phyloP scores from a whole-genome alignment of 371 early-diverging fungal genomes.

The Mucor mucedo region DNA sequence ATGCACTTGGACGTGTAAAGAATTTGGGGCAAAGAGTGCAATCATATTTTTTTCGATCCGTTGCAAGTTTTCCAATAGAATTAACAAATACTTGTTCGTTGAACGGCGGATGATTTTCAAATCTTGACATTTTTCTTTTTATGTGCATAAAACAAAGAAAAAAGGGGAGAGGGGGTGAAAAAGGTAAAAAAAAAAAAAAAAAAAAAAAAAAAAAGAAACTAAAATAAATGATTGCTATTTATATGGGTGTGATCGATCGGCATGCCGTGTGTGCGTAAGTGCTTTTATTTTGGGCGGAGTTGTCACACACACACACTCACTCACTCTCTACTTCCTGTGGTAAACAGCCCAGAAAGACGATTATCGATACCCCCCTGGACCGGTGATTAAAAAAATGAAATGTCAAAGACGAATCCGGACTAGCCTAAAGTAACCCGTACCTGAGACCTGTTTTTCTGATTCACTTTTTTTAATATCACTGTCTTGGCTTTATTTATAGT shows the following conservation, averaged over 20 bases:
- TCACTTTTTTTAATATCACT: too few species aligned
- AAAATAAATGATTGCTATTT: background rate
- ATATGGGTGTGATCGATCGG: constrained; percentile 9
- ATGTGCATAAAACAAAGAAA: background rate
- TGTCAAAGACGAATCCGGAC: constrained; percentile 6
- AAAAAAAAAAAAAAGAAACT: background rate
- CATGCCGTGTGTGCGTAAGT: background rate
- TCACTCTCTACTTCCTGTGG: too few species aligned
- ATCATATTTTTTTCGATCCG: constrained; percentile 42
- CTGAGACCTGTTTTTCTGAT: too few species aligned
- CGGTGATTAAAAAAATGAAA: constrained; percentile 3
- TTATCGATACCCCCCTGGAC: background rate
- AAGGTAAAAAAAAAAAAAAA: constrained; percentile 12
- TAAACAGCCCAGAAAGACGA: background rate
- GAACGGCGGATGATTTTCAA: constrained; percentile 6
- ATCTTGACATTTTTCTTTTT: background rate
- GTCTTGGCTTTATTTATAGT: too few species aligned
- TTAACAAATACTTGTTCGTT: constrained; percentile 7
- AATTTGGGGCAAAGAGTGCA: constrained; percentile 68
- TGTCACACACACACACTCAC: too few species aligned
- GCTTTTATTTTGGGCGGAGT: background rate
- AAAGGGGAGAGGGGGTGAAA: background rate
- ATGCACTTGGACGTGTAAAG: constrained; percentile 79
- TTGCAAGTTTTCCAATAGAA: constrained; percentile 2
- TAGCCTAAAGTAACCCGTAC: background rate